Evolutionary conservation across 2,329 filamentous ascomycete genomes (phyloP).

Genomic region (Aschersonia sp.): DNA sequence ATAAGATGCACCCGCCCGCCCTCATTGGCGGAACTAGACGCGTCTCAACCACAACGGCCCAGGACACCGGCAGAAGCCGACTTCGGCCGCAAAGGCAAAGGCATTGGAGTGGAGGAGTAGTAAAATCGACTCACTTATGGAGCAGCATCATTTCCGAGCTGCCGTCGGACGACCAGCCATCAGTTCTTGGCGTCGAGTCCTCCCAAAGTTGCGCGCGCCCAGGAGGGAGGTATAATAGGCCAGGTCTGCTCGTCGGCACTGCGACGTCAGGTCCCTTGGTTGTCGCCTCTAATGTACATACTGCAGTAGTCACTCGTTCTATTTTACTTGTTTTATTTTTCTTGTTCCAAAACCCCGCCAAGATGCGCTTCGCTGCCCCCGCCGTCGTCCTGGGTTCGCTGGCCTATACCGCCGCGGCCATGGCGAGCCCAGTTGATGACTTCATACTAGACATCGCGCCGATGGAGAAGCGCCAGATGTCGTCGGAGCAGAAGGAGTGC

Average conservation of each 20-base stretch:
- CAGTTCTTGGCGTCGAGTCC: neutral
- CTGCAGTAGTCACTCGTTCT: neutral
- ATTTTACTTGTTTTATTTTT: neutral
- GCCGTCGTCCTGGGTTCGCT: slow-evolving; percentile 14
- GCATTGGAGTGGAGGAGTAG: neutral
- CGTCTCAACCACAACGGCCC: neutral
- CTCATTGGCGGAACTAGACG: slow-evolving; percentile 8
- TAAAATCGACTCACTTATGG: neutral
- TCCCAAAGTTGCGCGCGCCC: neutral
- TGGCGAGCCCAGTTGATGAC: slow-evolving; percentile 9
- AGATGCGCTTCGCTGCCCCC: slow-evolving; percentile 15
- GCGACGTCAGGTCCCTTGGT: neutral
- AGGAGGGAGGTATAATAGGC: neutral
- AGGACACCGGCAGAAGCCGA: neutral
- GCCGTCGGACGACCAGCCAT: neutral
- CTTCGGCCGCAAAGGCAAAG: neutral
- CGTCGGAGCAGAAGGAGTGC: slow-evolving; percentile 25
- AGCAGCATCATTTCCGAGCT: neutral
- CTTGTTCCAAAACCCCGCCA: slow-evolving; percentile 4
- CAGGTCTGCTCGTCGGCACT: neutral
- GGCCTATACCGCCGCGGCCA: slow-evolving; percentile 11
- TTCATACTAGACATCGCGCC: slow-evolving; percentile 14
- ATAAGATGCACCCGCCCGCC: slow-evolving; percentile 11
- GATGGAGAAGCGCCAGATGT: slow-evolving; percentile 26
- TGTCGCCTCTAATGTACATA: no score